Conservation (phyloP, 1,284 basidiomycete species). For the Ganoderma lucidum region DNA sequence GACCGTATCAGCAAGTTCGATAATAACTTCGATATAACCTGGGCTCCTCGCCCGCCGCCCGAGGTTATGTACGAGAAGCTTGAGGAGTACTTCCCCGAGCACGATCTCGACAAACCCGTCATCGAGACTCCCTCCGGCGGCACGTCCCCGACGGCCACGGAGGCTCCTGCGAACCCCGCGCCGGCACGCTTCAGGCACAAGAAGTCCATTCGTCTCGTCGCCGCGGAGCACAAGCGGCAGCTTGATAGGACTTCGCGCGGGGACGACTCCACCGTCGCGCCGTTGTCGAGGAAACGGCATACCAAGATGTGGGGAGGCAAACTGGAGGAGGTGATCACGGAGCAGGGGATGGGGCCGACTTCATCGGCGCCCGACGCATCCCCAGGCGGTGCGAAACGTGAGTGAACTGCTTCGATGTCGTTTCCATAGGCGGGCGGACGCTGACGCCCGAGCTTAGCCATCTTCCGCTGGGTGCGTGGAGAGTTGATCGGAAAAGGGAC, state of each 20-base stretch:
- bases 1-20: slow-evolving; percentile 67
- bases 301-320: slow-evolving; percentile 97
- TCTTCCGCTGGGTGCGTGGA: slow-evolving; percentile 99
- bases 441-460: slow-evolving; percentile 56
- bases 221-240: slow-evolving; percentile 79
- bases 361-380: slow-evolving; percentile 62
- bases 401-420: slow-evolving; percentile 40
- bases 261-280: slow-evolving; percentile 55
- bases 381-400: slow-evolving; percentile 64
- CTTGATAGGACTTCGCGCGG: slow-evolving; percentile 67
- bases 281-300: slow-evolving; percentile 79
- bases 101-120: slow-evolving; percentile 96
- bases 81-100: slow-evolving; percentile 95
- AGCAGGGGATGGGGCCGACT: slow-evolving; percentile 57
- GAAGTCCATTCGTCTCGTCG: slow-evolving; percentile 94
- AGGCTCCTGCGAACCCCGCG: slow-evolving; percentile 53
- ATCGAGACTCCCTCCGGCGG: slow-evolving; percentile 86
- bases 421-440: slow-evolving; percentile 3
- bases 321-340: slow-evolving; percentile 92
- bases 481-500: slow-evolving; percentile 97
- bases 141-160: slow-evolving; percentile 78
- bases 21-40: slow-evolving; percentile 65
- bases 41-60: slow-evolving; percentile 90
- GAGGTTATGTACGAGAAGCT: slow-evolving; percentile 95
- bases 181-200: slow-evolving; percentile 61